Evolutionary conservation across 2,329 filamentous ascomycete species (phyloP), one percentile per base, ranked within the genome.

Genomic region (Dichotomopilus funicola): DNA sequence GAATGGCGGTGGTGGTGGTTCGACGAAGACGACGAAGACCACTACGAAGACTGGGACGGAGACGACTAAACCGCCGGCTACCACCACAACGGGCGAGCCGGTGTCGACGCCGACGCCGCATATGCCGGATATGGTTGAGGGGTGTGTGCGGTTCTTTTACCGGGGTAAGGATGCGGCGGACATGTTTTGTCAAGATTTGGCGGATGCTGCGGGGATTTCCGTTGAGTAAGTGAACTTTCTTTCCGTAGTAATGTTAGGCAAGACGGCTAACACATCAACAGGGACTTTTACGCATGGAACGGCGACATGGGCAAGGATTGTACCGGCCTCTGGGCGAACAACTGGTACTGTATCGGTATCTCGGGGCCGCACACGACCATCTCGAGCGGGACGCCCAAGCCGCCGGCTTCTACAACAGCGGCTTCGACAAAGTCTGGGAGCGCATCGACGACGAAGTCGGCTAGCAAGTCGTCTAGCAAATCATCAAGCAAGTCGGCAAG

Each of bases 31-130:
- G 13, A 19, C 35, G 35, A 13, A 11, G 31, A 44, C 31, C 11
- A 34, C 35, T 27, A 27, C 19, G 19, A 27, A 27, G 19, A 27
- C 19, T 27, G 19, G 19, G 19, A 27, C 19, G 19, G 19, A 27
- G 19, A 27, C 19, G n/a, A 51, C 33, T 13, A 27, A 6, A 9
- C 6, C 43, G 11, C n/a, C 44, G 3, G 27, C 19, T 3, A 41
- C 41, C 27, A 58, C 60, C 3, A 56, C 56, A 1, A 58, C 59
- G 13, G 49, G 61, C 7, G 68, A 65, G 8, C 68, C 68, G 0
- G 37, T 41, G 2, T 5, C 51, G 6, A 59, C 60, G 34, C 66
- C 68, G 5, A 63, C 57, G 19, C 67, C 70, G 46, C 45, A 9
- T 9, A 36, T 51, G 2, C 49, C 63, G 1, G 63, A 63, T 41